These are phyloP conservation scores for Ensete glaucum DNA, from an alignment of 176 grass and related monocot species.

Conservation along the genomic window DNA sequence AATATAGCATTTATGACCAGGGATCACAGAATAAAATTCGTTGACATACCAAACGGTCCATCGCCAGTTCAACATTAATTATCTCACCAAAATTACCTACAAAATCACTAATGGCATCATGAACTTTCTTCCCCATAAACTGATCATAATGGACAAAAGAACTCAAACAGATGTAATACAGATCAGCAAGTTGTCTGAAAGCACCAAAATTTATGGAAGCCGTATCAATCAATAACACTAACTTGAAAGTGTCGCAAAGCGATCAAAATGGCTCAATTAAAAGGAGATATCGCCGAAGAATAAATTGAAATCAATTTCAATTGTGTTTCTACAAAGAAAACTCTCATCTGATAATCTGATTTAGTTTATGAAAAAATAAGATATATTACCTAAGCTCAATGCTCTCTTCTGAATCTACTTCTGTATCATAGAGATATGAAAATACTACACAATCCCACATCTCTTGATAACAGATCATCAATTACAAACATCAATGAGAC, in stretches of 20 bases:
- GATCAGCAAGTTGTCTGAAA: background rate
- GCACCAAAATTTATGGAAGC: background rate
- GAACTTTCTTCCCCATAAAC: background rate
- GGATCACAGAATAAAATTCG: slow-evolving; percentile 2
- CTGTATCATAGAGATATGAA: background rate
- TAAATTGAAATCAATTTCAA: background rate
- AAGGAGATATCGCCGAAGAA: background rate
- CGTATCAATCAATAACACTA: background rate
- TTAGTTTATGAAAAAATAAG: background rate
- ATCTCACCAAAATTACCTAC: slow-evolving; percentile 80
- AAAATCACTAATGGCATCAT: slow-evolving; percentile 15
- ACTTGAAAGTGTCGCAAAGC: background rate
- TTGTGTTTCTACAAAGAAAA: background rate
- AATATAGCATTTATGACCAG: slow-evolving; percentile 1
- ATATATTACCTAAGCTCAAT: background rate
- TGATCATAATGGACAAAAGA: background rate
- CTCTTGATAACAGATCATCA: background rate
- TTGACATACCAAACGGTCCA: slow-evolving; percentile 74
- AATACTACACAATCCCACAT: background rate
- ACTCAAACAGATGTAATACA: background rate
- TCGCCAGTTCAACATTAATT: slow-evolving; percentile 87
- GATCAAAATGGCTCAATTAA: background rate
- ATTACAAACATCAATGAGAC: background rate
- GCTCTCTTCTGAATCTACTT: background rate
- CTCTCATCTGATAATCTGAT: background rate